A percentile compares a stretch with the other conserved stretches of the same genome.
Conservation (phyloP, 2,329 filamentous ascomycete genomes). For the Trichoderma breve region DNA sequence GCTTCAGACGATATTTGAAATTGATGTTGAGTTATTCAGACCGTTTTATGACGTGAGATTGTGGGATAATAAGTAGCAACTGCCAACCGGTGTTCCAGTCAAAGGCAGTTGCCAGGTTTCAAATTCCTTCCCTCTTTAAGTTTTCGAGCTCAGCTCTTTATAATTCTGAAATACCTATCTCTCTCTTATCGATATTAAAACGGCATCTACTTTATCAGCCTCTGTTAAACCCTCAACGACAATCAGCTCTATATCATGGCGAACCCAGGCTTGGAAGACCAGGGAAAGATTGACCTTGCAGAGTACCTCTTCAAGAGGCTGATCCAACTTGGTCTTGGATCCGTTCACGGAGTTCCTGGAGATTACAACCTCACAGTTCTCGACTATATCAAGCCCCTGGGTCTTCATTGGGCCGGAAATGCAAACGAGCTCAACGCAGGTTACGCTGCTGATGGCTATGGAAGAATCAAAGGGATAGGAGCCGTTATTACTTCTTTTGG, state of each 20-base stretch:
- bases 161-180: neutral
- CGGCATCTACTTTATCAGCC: neutral
- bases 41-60: neutral
- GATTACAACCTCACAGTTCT: slow-evolving; percentile 41
- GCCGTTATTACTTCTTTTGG: slow-evolving; percentile 59
- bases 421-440: slow-evolving; percentile 58
- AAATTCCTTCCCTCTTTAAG: neutral
- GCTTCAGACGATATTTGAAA: neutral
- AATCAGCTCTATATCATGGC: neutral
- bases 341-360: slow-evolving; percentile 52
- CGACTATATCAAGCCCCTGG: slow-evolving; percentile 38
- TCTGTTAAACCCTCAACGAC: too few species aligned
- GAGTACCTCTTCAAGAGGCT: slow-evolving; percentile 59
- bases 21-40: neutral
- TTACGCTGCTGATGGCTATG: slow-evolving; percentile 58
- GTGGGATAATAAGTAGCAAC: neutral
- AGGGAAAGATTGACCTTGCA: slow-evolving; percentile 2
- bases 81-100: neutral
- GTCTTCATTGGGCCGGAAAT: slow-evolving; percentile 48
- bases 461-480: slow-evolving; percentile 50
- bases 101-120: neutral
- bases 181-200: neutral
- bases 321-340: slow-evolving; percentile 56
- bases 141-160: neutral
- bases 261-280: neutral